Evolutionary conservation across 169 alveolate genomes (phyloP).

Genomic region (Plasmodium falciparum): DNA sequence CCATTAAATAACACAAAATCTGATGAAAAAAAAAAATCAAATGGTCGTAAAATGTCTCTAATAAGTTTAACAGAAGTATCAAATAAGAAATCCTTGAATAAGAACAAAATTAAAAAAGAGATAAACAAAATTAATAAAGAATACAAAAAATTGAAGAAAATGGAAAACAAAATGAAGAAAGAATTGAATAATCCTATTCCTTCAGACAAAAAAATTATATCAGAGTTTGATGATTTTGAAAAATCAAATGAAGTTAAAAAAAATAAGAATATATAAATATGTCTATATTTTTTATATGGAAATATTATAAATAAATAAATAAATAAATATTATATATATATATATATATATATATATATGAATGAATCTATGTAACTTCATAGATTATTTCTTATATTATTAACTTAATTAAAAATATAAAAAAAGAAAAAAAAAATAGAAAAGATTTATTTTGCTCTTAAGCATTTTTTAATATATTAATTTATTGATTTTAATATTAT

Average conservation of each 20-base stretch:
- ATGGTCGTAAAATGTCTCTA: conserved; percentile 3
- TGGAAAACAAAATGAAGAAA: conserved; percentile 60
- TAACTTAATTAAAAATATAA: no score
- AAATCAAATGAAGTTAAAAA: conserved; percentile 17
- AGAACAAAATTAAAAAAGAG: conserved; percentile 38
- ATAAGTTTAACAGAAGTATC: conserved; percentile 39
- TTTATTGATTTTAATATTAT: no score
- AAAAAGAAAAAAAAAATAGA: no score
- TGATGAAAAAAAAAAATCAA: conserved; percentile 12
- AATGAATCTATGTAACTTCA: no score
- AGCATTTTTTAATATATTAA: no score
- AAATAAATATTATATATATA: no score
- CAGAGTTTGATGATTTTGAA: conserved; percentile 70
- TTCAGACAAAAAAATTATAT: conserved; percentile 57
- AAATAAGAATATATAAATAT: no score
- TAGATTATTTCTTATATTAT: no score
- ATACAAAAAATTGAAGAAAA: conserved; percentile 55
- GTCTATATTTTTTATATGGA: no score
- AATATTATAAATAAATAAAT: no score
- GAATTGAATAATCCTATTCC: conserved; percentile 48
- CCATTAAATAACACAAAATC: conserved; percentile 9
- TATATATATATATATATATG: no score
- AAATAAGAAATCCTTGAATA: conserved; percentile 29
- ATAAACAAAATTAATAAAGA: conserved; percentile 66
- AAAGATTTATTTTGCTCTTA: no score